phyloP scores from a whole-genome alignment of 495 filamentous ascomycete genomes.

The Podospora anserina region DNA sequence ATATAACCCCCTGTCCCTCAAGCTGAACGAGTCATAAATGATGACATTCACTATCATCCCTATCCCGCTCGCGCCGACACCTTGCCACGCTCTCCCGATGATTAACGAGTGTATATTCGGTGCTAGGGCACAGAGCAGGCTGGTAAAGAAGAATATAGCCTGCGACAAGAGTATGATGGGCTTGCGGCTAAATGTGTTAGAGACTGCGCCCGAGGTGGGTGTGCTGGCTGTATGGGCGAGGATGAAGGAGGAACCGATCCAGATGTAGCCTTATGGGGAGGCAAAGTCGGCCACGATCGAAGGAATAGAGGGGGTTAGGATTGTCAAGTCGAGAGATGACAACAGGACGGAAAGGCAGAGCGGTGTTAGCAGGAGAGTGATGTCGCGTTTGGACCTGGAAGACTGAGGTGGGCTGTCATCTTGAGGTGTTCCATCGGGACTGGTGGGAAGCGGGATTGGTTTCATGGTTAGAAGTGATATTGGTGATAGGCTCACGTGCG shows the following conservation, averaged over 20 bases:
- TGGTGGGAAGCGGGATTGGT: too few species aligned
- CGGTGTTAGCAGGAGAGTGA: slow-evolving; percentile 32
- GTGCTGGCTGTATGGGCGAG: slow-evolving; percentile 63
- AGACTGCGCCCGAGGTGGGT: slow-evolving; percentile 72
- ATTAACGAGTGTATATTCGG: slow-evolving; percentile 66
- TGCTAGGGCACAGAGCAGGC: slow-evolving; percentile 64
- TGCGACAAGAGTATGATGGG: slow-evolving; percentile 67
- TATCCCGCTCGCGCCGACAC: slow-evolving; percentile 71
- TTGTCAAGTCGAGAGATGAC: slow-evolving; percentile 41
- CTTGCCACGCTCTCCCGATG: slow-evolving; percentile 69
- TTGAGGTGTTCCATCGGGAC: too few species aligned
- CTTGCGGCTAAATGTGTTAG: slow-evolving; percentile 80
- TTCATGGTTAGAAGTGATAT: too few species aligned
- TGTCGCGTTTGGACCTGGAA: background rate
- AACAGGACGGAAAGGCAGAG: slow-evolving; percentile 49
- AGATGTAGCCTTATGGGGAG: slow-evolving; percentile 62
- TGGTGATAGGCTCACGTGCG: too few species aligned
- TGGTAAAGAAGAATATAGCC: slow-evolving; percentile 66
- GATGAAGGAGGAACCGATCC: slow-evolving; percentile 67
- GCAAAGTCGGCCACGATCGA: slow-evolving; percentile 59
- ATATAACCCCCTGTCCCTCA: slow-evolving; percentile 58
- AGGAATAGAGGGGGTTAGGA: slow-evolving; percentile 36
- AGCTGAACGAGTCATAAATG: slow-evolving; percentile 71
- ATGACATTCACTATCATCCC: slow-evolving; percentile 72
- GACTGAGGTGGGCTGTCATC: background rate